Conservation (phyloP, 2,329 filamentous ascomycete species). For the Akanthomyces uredinophilus region DNA sequence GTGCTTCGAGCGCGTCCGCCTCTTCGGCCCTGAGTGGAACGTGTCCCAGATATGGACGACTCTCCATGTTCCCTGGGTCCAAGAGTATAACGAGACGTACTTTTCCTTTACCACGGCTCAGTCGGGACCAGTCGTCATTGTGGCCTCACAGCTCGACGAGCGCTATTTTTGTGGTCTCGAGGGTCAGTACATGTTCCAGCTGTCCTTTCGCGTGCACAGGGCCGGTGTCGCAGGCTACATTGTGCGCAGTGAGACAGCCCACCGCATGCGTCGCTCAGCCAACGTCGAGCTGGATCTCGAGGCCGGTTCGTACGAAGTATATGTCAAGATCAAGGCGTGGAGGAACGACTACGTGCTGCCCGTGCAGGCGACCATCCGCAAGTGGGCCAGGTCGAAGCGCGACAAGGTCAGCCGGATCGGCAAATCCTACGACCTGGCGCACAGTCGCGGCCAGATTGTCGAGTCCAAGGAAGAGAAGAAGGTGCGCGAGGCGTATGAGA, state of each 20-base stretch:
- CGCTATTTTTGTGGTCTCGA: constrained; percentile 53
- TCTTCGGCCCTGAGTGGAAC: constrained; percentile 52
- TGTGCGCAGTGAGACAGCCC: constrained; percentile 48
- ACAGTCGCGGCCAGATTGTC: constrained; percentile 55
- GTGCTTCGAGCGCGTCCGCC: constrained; percentile 52
- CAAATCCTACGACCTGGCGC: constrained; percentile 64
- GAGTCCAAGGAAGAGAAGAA: constrained; percentile 46
- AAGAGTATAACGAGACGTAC: constrained; percentile 48
- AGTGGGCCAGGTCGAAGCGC: constrained; percentile 51
- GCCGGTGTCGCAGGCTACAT: constrained; percentile 47
- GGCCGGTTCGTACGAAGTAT: constrained; percentile 67
- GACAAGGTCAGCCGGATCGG: constrained; percentile 72
- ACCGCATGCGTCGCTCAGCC: constrained; percentile 65
- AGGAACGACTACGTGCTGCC: constrained; percentile 45
- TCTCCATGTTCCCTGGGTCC: constrained; percentile 50
- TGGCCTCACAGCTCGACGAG: constrained; percentile 52
- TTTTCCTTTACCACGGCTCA: constrained; percentile 47
- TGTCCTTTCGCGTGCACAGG: constrained; percentile 51
- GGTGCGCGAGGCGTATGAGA: constrained; percentile 37
- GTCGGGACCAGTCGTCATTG: constrained; percentile 48
- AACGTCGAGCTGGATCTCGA: constrained; percentile 72
- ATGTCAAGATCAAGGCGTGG: constrained; percentile 68
- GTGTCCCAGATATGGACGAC: constrained; percentile 45
- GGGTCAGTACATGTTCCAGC: constrained; percentile 50
- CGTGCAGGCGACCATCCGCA: constrained; percentile 62